These are phyloP conservation scores for Penicillium palitans DNA, from an alignment of 2,329 filamentous ascomycete genomes.

Conservation along the genomic window DNA sequence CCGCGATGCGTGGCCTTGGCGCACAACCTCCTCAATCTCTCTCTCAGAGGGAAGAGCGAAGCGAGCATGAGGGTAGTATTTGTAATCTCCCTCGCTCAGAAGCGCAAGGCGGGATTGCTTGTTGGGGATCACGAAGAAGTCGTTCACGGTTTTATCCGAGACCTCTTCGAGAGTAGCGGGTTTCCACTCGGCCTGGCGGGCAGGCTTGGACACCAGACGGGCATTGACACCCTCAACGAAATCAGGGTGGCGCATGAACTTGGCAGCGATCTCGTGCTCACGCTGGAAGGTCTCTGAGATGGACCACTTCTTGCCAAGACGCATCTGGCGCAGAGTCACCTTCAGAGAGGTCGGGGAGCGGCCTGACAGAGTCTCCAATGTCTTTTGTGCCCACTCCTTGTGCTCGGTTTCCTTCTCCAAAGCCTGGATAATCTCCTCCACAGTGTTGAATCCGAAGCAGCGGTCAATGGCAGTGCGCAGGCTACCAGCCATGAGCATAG, in stretches of 20 bases:
- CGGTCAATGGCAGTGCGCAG: conserved; percentile 81
- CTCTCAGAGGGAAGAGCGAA: conserved; percentile 74
- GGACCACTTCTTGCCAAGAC: conserved; percentile 70
- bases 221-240: conserved; percentile 90
- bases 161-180: conserved; percentile 73
- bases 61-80: conserved; percentile 67
- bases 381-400: conserved; percentile 74
- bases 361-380: conserved; percentile 69
- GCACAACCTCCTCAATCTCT: conserved; percentile 49
- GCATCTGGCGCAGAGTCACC: conserved; percentile 82
- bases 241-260: conserved; percentile 89
- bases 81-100: conserved; percentile 62
- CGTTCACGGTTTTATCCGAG: conserved; percentile 56
- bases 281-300: conserved; percentile 82
- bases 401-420: conserved; percentile 59
- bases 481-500: conserved; percentile 65
- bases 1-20: conserved; percentile 47
- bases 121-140: conserved; percentile 65
- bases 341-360: conserved; percentile 85
- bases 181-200: conserved; percentile 70
- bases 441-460: conserved; percentile 68
- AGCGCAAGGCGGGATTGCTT: conserved; percentile 57
- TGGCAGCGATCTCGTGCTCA: conserved; percentile 78
- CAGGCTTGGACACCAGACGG: conserved; percentile 69
- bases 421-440: conserved; percentile 69